Conservation (phyloP, 768 basidiomycete genomes). For the Boletus subparvulus region DNA sequence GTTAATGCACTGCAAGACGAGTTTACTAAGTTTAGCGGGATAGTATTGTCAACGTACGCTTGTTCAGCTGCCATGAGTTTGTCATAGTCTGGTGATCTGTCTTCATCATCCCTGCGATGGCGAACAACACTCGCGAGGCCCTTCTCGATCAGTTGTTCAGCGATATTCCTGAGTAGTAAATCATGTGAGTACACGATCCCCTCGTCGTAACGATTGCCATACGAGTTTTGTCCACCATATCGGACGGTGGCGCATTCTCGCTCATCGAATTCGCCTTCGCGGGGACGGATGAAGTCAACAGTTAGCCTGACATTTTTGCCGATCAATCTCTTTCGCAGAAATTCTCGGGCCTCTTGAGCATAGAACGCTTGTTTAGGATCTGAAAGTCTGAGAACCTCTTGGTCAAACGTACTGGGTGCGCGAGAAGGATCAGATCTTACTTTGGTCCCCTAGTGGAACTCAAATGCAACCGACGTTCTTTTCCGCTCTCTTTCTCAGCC, state of each 20-base stretch:
- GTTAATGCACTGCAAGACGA: conserved; percentile 59
- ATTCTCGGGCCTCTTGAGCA: conserved; percentile 91
- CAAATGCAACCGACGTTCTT: conserved; percentile 82
- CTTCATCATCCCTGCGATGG: conserved; percentile 93
- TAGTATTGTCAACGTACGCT: conserved; percentile 52
- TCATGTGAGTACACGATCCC: not conserved
- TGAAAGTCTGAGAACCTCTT: conserved; percentile 51
- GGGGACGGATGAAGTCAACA: conserved; percentile 87
- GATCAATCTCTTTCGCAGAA: conserved; percentile 87
- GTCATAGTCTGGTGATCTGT: conserved; percentile 94
- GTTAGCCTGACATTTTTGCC: conserved; percentile 83
- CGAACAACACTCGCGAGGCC: conserved; percentile 88
- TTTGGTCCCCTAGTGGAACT: conserved; percentile 87
- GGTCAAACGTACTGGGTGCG: conserved; percentile 1
- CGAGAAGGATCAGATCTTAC: conserved; percentile 39
- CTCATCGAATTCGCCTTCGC: conserved; percentile 92
- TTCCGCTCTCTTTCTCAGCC: conserved; percentile 64
- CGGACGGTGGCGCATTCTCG: conserved; percentile 89
- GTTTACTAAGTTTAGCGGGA: not conserved
- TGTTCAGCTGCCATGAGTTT: conserved; percentile 95
- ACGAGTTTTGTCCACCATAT: conserved; percentile 80
- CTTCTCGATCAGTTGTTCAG: conserved; percentile 91
- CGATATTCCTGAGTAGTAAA: conserved; percentile 64
- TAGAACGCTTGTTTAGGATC: conserved; percentile 87
- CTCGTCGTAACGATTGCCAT: conserved; percentile 25